phyloP scores from a whole-genome alignment of 1,139 yeast species.

The Suhomyces terraborum region DNA sequence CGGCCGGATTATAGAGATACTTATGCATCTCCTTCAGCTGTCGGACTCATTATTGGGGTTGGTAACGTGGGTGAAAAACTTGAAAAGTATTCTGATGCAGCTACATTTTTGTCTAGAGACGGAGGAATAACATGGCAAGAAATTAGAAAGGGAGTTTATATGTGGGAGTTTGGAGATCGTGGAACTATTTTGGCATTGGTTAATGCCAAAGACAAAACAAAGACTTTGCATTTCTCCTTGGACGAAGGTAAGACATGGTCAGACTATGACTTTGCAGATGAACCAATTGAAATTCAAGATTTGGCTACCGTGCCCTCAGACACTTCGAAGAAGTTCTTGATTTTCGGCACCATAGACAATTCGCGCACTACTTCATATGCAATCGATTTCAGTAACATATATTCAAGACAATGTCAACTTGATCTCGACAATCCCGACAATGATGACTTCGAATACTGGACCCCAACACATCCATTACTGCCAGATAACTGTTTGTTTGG shows the following conservation, averaged over 20 bases:
- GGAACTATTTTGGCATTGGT: slow-evolving; percentile 84
- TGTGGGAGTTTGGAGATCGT: slow-evolving; percentile 97
- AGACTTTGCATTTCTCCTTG: slow-evolving; percentile 62
- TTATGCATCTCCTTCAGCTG: slow-evolving; percentile 83
- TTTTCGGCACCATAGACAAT: slow-evolving; percentile 28
- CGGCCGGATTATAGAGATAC: slow-evolving; percentile 82
- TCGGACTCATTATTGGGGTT: slow-evolving; percentile 81
- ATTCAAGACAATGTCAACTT: slow-evolving; percentile 68
- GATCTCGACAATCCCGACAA: slow-evolving; percentile 58
- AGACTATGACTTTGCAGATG: slow-evolving; percentile 62
- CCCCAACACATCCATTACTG: slow-evolving; percentile 69
- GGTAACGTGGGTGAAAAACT: slow-evolving; percentile 85
- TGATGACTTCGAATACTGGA: slow-evolving; percentile 83
- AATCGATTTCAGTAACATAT: slow-evolving; percentile 71
- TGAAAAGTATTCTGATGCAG: slow-evolving; percentile 50
- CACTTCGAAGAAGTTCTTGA: slow-evolving; percentile 69
- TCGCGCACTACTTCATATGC: slow-evolving; percentile 41
- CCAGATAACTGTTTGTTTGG: slow-evolving; percentile 81
- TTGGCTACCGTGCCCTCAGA: slow-evolving; percentile 91
- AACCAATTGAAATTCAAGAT: slow-evolving; percentile 61
- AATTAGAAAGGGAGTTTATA: slow-evolving; percentile 66
- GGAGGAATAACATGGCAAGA: slow-evolving; percentile 92
- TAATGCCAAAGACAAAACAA: slow-evolving; percentile 56
- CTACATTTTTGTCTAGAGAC: slow-evolving; percentile 78
- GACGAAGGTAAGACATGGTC: slow-evolving; percentile 84